A percentile compares a stretch with the other conserved stretches of the same genome.
phyloP scores from a whole-genome alignment of 345 rosid species.

The Barbarea vulgaris region DNA sequence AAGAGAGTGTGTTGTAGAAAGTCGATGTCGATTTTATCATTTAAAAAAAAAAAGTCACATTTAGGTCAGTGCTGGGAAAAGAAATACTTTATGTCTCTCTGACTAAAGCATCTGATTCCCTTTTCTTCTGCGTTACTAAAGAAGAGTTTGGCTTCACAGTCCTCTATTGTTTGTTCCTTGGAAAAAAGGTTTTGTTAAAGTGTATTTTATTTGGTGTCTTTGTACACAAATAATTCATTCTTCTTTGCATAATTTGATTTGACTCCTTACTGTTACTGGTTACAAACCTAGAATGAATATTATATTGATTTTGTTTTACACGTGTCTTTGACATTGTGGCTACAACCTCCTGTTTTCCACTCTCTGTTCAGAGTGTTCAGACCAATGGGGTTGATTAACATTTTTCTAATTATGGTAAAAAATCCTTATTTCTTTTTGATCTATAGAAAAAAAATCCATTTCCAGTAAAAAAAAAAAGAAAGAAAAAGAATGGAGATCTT shows the following conservation, averaged over 20 bases:
- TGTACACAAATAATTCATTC: not conserved
- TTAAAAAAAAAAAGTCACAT: not conserved
- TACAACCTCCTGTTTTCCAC: not conserved
- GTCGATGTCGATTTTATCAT: slow-evolving; percentile 21
- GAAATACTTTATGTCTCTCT: slow-evolving; percentile 21
- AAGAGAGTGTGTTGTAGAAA: slow-evolving; percentile 31
- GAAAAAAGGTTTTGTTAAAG: not conserved
- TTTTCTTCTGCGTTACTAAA: slow-evolving; percentile 8
- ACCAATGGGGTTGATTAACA: not conserved
- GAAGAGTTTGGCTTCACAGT: slow-evolving; percentile 20
- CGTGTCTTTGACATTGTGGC: not conserved
- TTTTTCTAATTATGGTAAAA: not conserved
- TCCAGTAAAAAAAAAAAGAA: not conserved
- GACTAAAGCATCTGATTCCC: slow-evolving; percentile 39
- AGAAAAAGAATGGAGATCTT: not conserved
- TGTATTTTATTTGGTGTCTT: not conserved
- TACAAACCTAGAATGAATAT: slow-evolving; percentile 10
- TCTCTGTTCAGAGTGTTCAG: slow-evolving; percentile 1
- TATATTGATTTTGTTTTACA: not conserved
- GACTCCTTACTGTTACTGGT: slow-evolving; percentile 15
- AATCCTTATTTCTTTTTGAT: not conserved
- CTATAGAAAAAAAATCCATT: not conserved
- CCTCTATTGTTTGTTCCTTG: not conserved
- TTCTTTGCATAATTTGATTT: slow-evolving; percentile 2
- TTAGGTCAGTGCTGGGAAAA: slow-evolving; percentile 12